These are phyloP conservation scores for Wickerhamomyces pijperi DNA, from an alignment of 805 yeast species.

Conservation along the genomic window DNA sequence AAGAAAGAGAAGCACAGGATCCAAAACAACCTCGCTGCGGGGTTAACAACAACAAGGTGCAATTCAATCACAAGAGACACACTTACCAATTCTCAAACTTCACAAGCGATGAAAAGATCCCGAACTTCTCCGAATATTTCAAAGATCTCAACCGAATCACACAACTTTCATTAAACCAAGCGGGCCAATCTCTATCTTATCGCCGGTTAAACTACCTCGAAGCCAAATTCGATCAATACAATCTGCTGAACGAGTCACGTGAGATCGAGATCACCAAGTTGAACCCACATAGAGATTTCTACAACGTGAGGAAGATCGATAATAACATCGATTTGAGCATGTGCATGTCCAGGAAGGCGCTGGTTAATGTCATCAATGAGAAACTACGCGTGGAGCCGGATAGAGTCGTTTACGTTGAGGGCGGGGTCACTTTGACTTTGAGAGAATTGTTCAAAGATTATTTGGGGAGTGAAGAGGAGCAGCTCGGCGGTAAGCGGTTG, in stretches of 20 bases:
- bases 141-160: conserved; percentile 20
- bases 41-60: background rate
- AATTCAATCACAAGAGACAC: conserved; percentile 6
- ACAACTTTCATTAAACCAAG: conserved; percentile 6
- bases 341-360: conserved; percentile 94
- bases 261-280: conserved; percentile 25
- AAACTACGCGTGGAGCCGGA: conserved; percentile 25
- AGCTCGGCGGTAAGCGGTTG: no score
- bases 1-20: conserved; percentile 1
- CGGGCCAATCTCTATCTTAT: conserved; percentile 10
- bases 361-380: conserved; percentile 26
- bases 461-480: no score
- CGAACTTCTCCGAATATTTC: conserved; percentile 21
- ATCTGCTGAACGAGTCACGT: conserved; percentile 22
- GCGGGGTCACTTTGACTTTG: conserved; percentile 16
- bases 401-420: conserved; percentile 21
- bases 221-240: conserved; percentile 25
- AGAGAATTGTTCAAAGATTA: conserved; percentile 13
- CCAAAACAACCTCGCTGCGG: no score
- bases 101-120: conserved; percentile 8
- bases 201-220: conserved; percentile 21
- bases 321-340: conserved; percentile 97
- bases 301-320: conserved; percentile 32
- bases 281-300: conserved; percentile 31
- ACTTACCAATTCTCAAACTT: conserved; percentile 18